These are phyloP conservation scores for Myriosclerotinia scirpicola DNA, from an alignment of 2,329 filamentous ascomycete species.

Conservation along the genomic window DNA sequence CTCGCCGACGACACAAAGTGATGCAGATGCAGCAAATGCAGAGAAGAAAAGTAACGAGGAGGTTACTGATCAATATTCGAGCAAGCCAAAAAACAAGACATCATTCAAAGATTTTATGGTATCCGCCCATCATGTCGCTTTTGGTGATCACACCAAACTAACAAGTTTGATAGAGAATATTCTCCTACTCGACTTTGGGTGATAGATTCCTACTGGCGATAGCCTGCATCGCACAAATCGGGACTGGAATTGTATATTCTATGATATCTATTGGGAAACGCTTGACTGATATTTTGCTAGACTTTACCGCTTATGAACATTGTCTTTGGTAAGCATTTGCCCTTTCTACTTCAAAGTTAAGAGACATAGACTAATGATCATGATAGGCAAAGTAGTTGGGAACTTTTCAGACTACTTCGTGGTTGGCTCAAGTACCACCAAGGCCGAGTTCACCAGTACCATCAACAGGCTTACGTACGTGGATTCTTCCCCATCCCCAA, in stretches of 20 bases:
- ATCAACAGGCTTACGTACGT: conserved; percentile 50
- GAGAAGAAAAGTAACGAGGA: background rate
- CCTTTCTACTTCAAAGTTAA: background rate
- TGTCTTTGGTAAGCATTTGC: conserved; percentile 50
- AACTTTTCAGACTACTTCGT: conserved; percentile 39
- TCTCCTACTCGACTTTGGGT: conserved; percentile 32
- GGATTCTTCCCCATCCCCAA: background rate
- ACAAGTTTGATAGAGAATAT: conserved; percentile 33
- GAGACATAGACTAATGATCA: background rate
- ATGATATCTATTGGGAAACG: background rate
- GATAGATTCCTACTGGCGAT: conserved; percentile 33
- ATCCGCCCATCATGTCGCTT: background rate
- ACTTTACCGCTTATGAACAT: conserved; percentile 61
- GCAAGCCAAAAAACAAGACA: conserved; percentile 33
- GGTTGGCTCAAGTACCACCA: conserved; percentile 40
- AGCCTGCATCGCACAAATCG: conserved; percentile 33
- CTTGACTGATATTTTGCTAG: conserved; percentile 31
- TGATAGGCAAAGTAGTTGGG: conserved; percentile 38
- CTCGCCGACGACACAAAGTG: conserved; percentile 2
- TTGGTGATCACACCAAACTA: background rate
- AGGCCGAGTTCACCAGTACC: conserved; percentile 44
- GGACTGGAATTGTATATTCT: conserved; percentile 33
- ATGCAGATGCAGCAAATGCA: background rate
- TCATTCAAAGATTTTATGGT: conserved; percentile 34
- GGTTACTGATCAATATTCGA: conserved; percentile 28